A percentile compares a stretch with the other conserved stretches of the same genome.
Conservation (phyloP, 148 eudicot genomes). For the Rhododendron kiyosumense region DNA sequence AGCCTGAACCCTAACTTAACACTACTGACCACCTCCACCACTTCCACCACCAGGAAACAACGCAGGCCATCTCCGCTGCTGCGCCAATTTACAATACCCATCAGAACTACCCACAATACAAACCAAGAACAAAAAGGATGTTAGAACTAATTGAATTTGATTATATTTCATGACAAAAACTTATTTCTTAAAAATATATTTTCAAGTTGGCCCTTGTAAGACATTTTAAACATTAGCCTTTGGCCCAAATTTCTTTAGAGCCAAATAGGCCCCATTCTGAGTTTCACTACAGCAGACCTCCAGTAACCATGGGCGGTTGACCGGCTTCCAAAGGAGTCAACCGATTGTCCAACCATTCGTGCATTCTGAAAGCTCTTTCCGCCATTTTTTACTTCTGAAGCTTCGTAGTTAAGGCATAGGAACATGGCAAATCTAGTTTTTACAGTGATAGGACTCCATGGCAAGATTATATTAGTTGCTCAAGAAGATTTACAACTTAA, state of each 20-base stretch:
- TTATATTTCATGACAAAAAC: background rate
- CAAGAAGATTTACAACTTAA: background rate
- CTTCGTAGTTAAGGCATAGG: background rate
- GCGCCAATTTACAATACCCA: background rate
- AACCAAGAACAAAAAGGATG: background rate
- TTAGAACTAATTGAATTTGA: background rate
- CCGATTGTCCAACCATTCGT: too few species aligned
- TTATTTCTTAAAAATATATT: too few species aligned
- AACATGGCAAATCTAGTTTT: background rate
- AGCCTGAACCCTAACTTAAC: background rate
- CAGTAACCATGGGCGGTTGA: background rate
- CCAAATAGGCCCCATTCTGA: background rate
- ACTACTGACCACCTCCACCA: background rate
- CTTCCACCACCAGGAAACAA: background rate
- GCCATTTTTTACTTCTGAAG: background rate
- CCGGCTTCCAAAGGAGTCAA: background rate
- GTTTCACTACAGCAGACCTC: background rate
- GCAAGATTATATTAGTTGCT: background rate
- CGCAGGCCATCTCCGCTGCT: background rate
- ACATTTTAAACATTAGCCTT: too few species aligned
- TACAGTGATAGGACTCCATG: background rate
- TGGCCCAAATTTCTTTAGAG: too few species aligned
- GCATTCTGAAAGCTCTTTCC: background rate
- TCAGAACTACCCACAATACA: background rate
- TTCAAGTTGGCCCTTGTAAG: too few species aligned